phyloP scores from a whole-genome alignment of 2,329 filamentous ascomycete species.

The Didymella segeticola region DNA sequence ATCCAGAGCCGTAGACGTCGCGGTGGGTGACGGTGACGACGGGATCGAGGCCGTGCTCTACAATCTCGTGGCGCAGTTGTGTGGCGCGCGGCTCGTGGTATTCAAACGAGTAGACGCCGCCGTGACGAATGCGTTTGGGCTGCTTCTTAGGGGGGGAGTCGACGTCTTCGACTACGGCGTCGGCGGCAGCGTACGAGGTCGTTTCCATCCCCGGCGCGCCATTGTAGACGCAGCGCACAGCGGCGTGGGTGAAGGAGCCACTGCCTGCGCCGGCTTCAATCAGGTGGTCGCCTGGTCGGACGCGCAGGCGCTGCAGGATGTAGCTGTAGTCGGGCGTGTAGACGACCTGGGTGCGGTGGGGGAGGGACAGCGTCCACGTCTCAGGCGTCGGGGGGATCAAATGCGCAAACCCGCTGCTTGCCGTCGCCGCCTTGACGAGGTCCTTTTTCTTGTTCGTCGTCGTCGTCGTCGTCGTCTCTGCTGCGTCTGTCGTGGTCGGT shows the following conservation, averaged over 20 bases:
- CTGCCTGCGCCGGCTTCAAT: conserved; percentile 85
- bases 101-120: conserved; percentile 83
- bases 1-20: conserved; percentile 79
- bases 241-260: conserved; percentile 83
- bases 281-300: conserved; percentile 72
- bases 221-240: conserved; percentile 76
- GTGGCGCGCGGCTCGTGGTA: conserved; percentile 76
- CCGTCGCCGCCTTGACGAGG: conserved; percentile 55
- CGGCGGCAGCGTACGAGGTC: conserved; percentile 13
- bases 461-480: conserved; percentile 49
- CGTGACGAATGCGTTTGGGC: conserved; percentile 49
- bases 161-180: conserved; percentile 39
- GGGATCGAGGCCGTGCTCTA: conserved; percentile 68
- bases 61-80: conserved; percentile 73
- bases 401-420: conserved; percentile 74
- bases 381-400: conserved; percentile 81
- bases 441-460: conserved; percentile 45
- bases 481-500: conserved; percentile 20
- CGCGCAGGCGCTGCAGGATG: conserved; percentile 76
- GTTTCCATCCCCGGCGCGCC: conserved; percentile 62
- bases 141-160: conserved; percentile 24
- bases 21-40: conserved; percentile 77
- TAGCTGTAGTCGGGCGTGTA: conserved; percentile 90
- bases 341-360: conserved; percentile 84
- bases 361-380: conserved; percentile 79